Percentiles rank a stretch among this genome's conserved stretches.
phyloP scores from a whole-genome alignment of 2,329 filamentous ascomycete species.

The Cylindrodendrum hubeiense region DNA sequence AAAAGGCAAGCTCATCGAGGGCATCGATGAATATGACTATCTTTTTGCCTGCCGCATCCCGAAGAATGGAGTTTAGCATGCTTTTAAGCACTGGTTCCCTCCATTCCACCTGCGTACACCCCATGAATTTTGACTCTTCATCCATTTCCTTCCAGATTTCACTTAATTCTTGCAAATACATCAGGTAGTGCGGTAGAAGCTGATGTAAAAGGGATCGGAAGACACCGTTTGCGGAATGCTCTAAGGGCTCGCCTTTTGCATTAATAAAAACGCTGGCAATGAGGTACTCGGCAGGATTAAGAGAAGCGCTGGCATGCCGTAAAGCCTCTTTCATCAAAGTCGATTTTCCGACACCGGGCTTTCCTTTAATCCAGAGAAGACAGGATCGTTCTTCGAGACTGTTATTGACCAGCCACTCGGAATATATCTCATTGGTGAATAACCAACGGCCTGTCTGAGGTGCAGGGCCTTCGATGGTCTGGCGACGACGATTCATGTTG shows the following conservation, averaged over 20 bases:
- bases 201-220: slow-evolving; percentile 22
- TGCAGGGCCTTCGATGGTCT: too few relatives aligned
- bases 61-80: slow-evolving; percentile 13
- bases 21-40: slow-evolving; percentile 27
- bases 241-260: neutral
- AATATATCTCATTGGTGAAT: too few relatives aligned
- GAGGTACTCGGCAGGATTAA: neutral
- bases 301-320: too few relatives aligned
- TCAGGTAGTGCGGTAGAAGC: slow-evolving; percentile 1
- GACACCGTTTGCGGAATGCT: neutral
- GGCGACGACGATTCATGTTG: too few relatives aligned
- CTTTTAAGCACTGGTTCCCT: neutral
- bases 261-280: slow-evolving; percentile 25
- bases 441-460: too few relatives aligned
- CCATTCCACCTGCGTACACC: too few relatives aligned
- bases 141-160: too few relatives aligned
- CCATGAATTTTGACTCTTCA: too few relatives aligned
- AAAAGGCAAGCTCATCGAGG: slow-evolving; percentile 27
- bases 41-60: neutral
- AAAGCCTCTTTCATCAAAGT: slow-evolving; percentile 26
- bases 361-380: slow-evolving; percentile 3
- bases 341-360: slow-evolving; percentile 27
- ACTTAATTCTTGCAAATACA: neutral
- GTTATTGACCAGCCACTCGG: too few relatives aligned
- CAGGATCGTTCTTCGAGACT: too few relatives aligned